Conservation (phyloP, 371 early-diverging fungal species). For the Mortierella sp. region DNA sequence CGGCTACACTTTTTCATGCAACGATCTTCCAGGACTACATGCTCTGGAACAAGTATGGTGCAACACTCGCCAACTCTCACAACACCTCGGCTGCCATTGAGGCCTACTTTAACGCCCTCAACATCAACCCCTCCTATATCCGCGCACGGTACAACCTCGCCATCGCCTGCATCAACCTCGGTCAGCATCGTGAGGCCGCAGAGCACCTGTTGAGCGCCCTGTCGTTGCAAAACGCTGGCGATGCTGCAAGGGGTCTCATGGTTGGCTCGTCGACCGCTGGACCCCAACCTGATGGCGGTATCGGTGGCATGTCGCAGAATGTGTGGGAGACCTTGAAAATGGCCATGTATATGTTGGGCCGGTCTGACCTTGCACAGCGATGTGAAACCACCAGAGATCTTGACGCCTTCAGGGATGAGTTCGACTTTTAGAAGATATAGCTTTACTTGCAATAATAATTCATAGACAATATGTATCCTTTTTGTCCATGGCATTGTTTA, state of each 20-base stretch:
- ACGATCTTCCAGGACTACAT: slow-evolving; percentile 79
- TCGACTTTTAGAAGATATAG: slow-evolving; percentile 76
- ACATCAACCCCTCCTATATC: slow-evolving; percentile 94
- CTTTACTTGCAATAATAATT: not conserved
- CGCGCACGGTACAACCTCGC: slow-evolving; percentile 97
- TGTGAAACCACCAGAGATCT: slow-evolving; percentile 79
- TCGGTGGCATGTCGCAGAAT: slow-evolving; percentile 77
- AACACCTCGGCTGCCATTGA: slow-evolving; percentile 86
- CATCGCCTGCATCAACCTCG: slow-evolving; percentile 92
- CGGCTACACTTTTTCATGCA: not conserved
- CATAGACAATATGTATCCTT: too few species aligned
- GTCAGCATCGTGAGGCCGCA: slow-evolving; percentile 91
- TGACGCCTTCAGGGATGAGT: slow-evolving; percentile 81
- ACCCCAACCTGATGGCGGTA: slow-evolving; percentile 54
- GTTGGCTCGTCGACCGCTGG: slow-evolving; percentile 44
- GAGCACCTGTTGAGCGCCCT: slow-evolving; percentile 92
- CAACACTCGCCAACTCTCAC: slow-evolving; percentile 93
- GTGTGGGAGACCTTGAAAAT: slow-evolving; percentile 92
- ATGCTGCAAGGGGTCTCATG: slow-evolving; percentile 54
- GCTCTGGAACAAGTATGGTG: slow-evolving; percentile 97
- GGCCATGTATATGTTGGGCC: slow-evolving; percentile 81
- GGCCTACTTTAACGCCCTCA: slow-evolving; percentile 92
- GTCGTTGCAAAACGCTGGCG: slow-evolving; percentile 80
- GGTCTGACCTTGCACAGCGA: slow-evolving; percentile 80
- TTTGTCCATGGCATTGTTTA: not conserved